Evolutionary conservation across 345 rosid genomes (phyloP), one percentile per base, ranked within the genome.

Genomic region (Psidium friedrichsthalianum): DNA sequence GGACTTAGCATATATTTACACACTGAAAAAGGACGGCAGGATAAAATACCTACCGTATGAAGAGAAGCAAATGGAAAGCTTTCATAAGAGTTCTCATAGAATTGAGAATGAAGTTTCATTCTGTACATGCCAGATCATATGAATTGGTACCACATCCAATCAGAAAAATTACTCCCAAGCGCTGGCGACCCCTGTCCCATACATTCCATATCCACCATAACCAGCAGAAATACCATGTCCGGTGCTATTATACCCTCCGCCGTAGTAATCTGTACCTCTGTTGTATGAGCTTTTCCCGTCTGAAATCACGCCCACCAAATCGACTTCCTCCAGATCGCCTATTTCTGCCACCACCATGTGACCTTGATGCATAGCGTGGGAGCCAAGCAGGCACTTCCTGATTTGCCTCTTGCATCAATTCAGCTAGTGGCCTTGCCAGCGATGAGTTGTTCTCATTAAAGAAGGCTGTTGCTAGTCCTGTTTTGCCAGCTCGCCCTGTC

Each of bases 321-420:
- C 92, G 89, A 32, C 87, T 88, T 82, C 92, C 93, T 5, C 93
- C 92, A 4, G 88, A 83, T 7, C 93, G 88, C 47, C 91, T 87
- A 80, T 85, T 91, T 83, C 83, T 91, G 54, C 93, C 93, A 51
- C 90, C 90, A 15, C 89, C 86, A 58, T 58, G 87, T 52, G 91
- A 55, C 59, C 91, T 89, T n/a, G 92, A 85, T 51, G 94, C 87
- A 22, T 86, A 89, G 32, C 88, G 92, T 64, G 87, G 74, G 76
- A 91, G 94, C 93, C 94, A 92, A 56, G 86, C 85, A 53, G 93
- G 94, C 54, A 92, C 94, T 89, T 92, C 94, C 86, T 92, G 94
- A 58, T 89, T 91, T 47, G 94, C 86, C 87, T 91, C 93, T 86
- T 90, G 91, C 94, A 92, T 92, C 69, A 92, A 86, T 58, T 92